Evolutionary conservation across 768 basidiomycete genomes (phyloP).

Genomic region (Trametes sanguinea): DNA sequence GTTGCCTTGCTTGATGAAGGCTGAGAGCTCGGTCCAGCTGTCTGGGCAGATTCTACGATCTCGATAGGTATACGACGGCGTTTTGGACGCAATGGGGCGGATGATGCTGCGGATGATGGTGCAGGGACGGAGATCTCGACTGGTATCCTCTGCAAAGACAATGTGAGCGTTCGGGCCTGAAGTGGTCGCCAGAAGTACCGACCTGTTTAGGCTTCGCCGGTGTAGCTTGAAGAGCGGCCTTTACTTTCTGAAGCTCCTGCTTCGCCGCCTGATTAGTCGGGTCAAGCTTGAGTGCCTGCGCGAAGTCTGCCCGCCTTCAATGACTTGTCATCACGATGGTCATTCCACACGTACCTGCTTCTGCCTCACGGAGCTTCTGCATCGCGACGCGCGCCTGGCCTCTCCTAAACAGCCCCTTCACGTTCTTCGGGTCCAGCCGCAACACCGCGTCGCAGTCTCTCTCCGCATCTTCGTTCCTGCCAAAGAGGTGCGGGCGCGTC

Average conservation of each 20-base stretch:
- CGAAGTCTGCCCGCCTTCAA: conserved; percentile 33
- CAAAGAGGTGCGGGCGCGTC: not conserved
- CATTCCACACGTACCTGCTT: conserved; percentile 49
- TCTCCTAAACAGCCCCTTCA: conserved; percentile 80
- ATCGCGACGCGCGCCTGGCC: conserved; percentile 68
- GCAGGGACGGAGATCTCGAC: conserved; percentile 20
- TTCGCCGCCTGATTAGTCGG: conserved; percentile 63
- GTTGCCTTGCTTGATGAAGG: conserved; percentile 13
- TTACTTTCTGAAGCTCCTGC: conserved; percentile 60
- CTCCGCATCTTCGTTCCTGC: conserved; percentile 77
- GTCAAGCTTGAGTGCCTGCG: conserved; percentile 58
- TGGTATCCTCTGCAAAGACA: conserved; percentile 18
- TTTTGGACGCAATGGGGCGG: conserved; percentile 32
- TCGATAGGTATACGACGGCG: conserved; percentile 66
- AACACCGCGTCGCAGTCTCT: conserved; percentile 76
- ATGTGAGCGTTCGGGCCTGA: not conserved
- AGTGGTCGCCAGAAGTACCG: conserved; percentile 1
- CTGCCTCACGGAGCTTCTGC: conserved; percentile 57
- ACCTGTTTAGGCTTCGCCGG: conserved; percentile 37
- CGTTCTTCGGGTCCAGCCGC: conserved; percentile 54
- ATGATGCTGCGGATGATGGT: conserved; percentile 7
- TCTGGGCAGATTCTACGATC: conserved; percentile 46
- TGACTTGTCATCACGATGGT: too few species aligned
- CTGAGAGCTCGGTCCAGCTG: conserved; percentile 15
- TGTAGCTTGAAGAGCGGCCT: conserved; percentile 36